Evolutionary conservation across 768 basidiomycete species (phyloP), one percentile per base, ranked within the genome.

Genomic region (Phylloporus scabripes): DNA sequence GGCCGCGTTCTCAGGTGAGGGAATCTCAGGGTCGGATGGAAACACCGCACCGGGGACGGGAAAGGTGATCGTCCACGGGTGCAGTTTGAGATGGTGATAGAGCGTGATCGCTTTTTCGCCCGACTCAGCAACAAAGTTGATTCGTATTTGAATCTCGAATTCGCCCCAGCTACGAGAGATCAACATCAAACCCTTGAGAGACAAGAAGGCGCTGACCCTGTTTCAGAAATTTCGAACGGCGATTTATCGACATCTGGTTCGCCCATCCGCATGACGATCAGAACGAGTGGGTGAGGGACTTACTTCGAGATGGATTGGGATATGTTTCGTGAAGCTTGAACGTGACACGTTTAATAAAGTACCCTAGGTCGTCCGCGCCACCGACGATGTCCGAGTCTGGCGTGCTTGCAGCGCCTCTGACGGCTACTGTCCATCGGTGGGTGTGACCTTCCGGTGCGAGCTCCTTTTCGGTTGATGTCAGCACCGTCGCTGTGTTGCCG

Each of bases 311-410:
- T 3, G 93, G 92, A 63, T 86, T 92, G 2, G 91, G 70, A 68
- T 97, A 97, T 1, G 94, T 97, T 58, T 99, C 96, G 69, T 99
- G 95, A 45, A 99, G 70, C 68, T 92, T 95, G 82, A 99, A 97
- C 14, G 92, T 88, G 44, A 98, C 95, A 48, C 92, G 82, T 65
- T 95, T 97, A 64, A 99, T 83, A 64, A 95, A 92, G 59, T 96
- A 89, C 57, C 81, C 78, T 31, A 94, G 64, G 61, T 97, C 92
- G 65, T 97, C 93, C 46, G 83, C 87, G 12, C 91, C 92, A 18
- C 94, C 94, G 18, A 94, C 89, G 40, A 80, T 74, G 41, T 90
- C 85, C 41, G 83, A 79, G 55, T 83, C 81, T 0, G 82, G 74
- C 2, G 79, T 73, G 29, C 88, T 85, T 1, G 90, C 80, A 0